phyloP scores from a whole-genome alignment of 2,329 filamentous ascomycete genomes.

The Penicillium sp. region DNA sequence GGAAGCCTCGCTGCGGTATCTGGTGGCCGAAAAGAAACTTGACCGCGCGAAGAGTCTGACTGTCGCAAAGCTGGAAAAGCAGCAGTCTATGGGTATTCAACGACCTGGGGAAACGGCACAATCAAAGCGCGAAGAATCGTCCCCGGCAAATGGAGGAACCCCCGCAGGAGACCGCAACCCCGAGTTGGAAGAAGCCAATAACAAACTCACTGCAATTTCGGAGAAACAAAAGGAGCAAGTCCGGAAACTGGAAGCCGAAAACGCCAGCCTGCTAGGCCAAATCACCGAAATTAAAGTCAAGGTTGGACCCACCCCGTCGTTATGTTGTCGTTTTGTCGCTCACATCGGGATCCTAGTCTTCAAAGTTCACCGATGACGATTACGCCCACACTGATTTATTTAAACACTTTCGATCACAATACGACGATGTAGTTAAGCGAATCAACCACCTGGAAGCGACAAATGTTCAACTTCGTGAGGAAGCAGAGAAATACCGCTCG shows the following conservation, averaged over 20 bases:
- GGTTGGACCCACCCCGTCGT: slow-evolving; percentile 30
- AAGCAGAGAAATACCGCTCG: slow-evolving; percentile 78
- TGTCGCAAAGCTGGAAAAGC: slow-evolving; percentile 87
- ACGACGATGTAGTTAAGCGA: slow-evolving; percentile 88
- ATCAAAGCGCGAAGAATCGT: slow-evolving; percentile 52
- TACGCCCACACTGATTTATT: slow-evolving; percentile 91
- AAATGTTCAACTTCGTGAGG: slow-evolving; percentile 80
- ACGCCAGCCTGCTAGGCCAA: slow-evolving; percentile 71
- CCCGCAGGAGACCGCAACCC: slow-evolving; percentile 58
- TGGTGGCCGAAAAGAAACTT: slow-evolving; percentile 92
- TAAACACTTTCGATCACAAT: slow-evolving; percentile 84
- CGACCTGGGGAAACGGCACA: slow-evolving; percentile 50
- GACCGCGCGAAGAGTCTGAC: slow-evolving; percentile 86
- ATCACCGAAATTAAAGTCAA: slow-evolving; percentile 70
- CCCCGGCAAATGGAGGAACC: slow-evolving; percentile 55
- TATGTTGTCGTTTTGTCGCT: neutral
- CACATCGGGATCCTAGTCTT: slow-evolving; percentile 48
- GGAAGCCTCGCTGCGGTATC: slow-evolving; percentile 82
- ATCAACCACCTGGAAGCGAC: slow-evolving; percentile 89
- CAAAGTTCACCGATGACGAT: slow-evolving; percentile 83
- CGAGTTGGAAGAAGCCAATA: slow-evolving; percentile 72
- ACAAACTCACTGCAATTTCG: slow-evolving; percentile 72
- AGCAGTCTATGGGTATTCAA: slow-evolving; percentile 70
- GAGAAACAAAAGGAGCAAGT: slow-evolving; percentile 87
- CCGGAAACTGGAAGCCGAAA: slow-evolving; percentile 74